Evolutionary conservation across 2,329 filamentous ascomycete genomes (phyloP), one percentile per base, ranked within the genome.

Genomic region (Aspergillus brasiliensis): DNA sequence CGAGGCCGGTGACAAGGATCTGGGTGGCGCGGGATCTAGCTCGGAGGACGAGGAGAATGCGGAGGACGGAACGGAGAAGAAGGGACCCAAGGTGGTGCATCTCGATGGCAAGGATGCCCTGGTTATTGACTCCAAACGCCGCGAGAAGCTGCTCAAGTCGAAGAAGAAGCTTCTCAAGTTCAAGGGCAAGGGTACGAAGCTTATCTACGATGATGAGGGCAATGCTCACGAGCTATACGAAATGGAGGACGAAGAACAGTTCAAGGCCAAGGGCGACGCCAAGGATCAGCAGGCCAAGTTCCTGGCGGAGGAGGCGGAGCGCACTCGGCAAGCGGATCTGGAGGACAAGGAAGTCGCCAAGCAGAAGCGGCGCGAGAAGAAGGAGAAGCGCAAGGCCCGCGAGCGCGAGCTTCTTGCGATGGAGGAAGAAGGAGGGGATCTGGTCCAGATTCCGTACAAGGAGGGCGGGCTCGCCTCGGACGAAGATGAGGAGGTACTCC

Each of bases 141-240:
- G 92, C 67, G 94, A 97, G 78, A 98, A 97, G 80, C 85, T 97
- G n/a, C 85, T 98, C 65, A 90, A 90, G 71, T 96, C 91, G 19
- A 98, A 97, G 83, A 97, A 97, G 83, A 91, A 96, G 77, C 85
- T 97, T 65, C 84, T 92, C 72, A 95, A 96, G 74, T 91, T 91
- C 81, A 96, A 92, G 81, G 91, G 92, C 71, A 90, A 89, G 72
- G 90, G 91, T 11, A 88, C 86, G 42, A 96, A 95, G 74, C 80
- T 97, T 7, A 84, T 97, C 5, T 99, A 94, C 74, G 94, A 98
- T 77, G 93, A 97, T 51, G 92, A 97, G 31, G 94, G 93, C 67
- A 88, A 90, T 62, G 83, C 92, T 3, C 92, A 95, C 75, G 86
- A 91, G 63, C 76, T 96, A 13, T 97, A 98, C 79, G 91, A 96